phyloP scores from a whole-genome alignment of 805 yeast species.

The Yarrowia phangngaensis region DNA sequence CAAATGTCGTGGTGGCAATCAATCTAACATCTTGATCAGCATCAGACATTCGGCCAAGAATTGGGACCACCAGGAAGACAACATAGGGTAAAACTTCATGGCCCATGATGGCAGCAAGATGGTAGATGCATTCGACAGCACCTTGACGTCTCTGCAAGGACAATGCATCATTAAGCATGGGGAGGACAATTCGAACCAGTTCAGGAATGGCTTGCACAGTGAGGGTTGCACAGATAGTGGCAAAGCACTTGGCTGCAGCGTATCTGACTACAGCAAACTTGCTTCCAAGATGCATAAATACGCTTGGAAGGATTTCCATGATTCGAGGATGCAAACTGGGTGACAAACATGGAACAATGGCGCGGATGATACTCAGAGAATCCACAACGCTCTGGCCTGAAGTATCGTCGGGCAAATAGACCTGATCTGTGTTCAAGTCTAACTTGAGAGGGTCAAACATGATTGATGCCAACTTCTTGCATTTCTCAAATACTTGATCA shows the following conservation, averaged over 20 bases:
- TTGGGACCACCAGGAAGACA: slow-evolving; percentile 92
- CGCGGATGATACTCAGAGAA: slow-evolving; percentile 74
- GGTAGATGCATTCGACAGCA: slow-evolving; percentile 86
- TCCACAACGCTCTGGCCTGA: slow-evolving; percentile 81
- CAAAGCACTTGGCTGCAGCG: slow-evolving; percentile 84
- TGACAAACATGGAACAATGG: slow-evolving; percentile 62
- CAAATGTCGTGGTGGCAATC: slow-evolving; percentile 92
- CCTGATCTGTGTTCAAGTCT: slow-evolving; percentile 35
- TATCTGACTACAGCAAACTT: slow-evolving; percentile 79
- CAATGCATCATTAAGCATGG: slow-evolving; percentile 74
- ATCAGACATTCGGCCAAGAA: slow-evolving; percentile 97
- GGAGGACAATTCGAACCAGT: slow-evolving; percentile 71
- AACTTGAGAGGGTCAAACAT: slow-evolving; percentile 45
- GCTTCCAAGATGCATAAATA: slow-evolving; percentile 57
- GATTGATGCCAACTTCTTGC: slow-evolving; percentile 62
- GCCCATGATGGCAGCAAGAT: slow-evolving; percentile 81
- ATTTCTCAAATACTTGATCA: slow-evolving; percentile 50
- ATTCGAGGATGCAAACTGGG: slow-evolving; percentile 46
- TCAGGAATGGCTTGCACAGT: slow-evolving; percentile 73
- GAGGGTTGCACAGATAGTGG: slow-evolving; percentile 65
- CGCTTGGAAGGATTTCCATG: slow-evolving; percentile 52
- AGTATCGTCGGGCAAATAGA: slow-evolving; percentile 41
- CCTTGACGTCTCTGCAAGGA: slow-evolving; percentile 78
- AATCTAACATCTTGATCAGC: slow-evolving; percentile 82
- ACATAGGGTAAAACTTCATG: slow-evolving; percentile 86